Percentiles rank a stretch among this genome's conserved stretches.
Evolutionary conservation across 352 stramenopile species (phyloP).

Genomic region (Pythium monospermum): DNA sequence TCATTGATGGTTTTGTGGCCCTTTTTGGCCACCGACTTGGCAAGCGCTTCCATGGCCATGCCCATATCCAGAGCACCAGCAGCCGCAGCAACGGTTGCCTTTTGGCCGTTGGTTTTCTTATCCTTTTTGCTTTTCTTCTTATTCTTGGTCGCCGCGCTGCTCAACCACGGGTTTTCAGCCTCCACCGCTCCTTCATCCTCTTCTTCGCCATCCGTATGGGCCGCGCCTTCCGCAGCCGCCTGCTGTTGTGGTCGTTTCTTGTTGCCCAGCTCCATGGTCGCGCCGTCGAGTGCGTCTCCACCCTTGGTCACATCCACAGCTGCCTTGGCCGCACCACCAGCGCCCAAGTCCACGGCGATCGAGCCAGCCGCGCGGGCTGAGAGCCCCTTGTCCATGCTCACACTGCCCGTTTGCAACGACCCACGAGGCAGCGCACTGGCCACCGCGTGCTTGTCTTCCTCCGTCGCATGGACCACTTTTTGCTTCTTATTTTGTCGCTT

Average conservation of each 20-base stretch:
- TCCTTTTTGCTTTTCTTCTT: constrained; percentile 60
- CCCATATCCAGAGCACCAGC: constrained; percentile 35
- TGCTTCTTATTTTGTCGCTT: constrained; percentile 32
- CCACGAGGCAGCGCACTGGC: constrained; percentile 46
- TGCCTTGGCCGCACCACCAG: constrained; percentile 23
- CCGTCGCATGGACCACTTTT: constrained; percentile 34
- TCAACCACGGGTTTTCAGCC: constrained; percentile 74
- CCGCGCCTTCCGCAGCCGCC: constrained; percentile 3
- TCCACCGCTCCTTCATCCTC: constrained; percentile 7
- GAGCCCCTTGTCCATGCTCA: constrained; percentile 72
- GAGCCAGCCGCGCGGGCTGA: constrained; percentile 53
- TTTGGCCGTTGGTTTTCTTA: constrained; percentile 19
- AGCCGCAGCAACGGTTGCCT: too few species aligned
- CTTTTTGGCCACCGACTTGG: constrained; percentile 36
- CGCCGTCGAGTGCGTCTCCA: constrained; percentile 23
- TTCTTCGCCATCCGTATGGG: neutral
- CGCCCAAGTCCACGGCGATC: constrained; percentile 73
- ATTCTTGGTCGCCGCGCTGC: constrained; percentile 42
- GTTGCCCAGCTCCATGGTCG: constrained; percentile 28
- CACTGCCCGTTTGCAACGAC: constrained; percentile 46
- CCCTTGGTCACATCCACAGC: constrained; percentile 23
- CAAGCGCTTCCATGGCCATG: constrained; percentile 55
- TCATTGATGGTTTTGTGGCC: neutral
- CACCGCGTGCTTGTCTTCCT: constrained; percentile 47
- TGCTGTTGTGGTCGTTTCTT: constrained; percentile 22